These are phyloP conservation scores for Yamadazyma kitorensis DNA, from an alignment of 805 yeast genomes.

Conservation along the genomic window DNA sequence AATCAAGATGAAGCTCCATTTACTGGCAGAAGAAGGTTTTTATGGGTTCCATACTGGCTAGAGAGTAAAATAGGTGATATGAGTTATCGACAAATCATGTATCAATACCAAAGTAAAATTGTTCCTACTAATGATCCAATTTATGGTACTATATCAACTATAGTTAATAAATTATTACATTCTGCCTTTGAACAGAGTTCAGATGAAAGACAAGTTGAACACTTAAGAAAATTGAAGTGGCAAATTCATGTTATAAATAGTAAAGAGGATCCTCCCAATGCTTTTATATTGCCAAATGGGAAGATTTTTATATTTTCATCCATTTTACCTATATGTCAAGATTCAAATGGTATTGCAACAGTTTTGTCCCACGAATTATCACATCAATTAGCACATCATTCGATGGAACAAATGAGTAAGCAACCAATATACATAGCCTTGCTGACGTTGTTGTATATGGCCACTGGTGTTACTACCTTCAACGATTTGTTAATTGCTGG, in stretches of 20 bases:
- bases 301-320: constrained; percentile 86
- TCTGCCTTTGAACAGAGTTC: constrained; percentile 45
- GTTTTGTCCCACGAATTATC: constrained; percentile 92
- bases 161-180: constrained; percentile 64
- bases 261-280: constrained; percentile 82
- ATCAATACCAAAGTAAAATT: constrained; percentile 49
- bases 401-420: constrained; percentile 76
- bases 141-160: constrained; percentile 49
- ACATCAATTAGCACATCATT: constrained; percentile 90
- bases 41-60: constrained; percentile 65
- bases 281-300: constrained; percentile 94
- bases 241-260: constrained; percentile 68
- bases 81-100: constrained; percentile 59
- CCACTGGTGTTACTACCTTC: constrained; percentile 58
- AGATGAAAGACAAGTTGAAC: constrained; percentile 34
- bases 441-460: constrained; percentile 50
- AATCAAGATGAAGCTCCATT: constrained; percentile 79
- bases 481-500: constrained; percentile 54
- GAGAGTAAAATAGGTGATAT: constrained; percentile 62
- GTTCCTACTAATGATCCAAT: constrained; percentile 65
- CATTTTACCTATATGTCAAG: constrained; percentile 71
- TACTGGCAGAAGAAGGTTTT: constrained; percentile 66
- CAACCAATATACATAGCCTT: constrained; percentile 66
- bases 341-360: constrained; percentile 93
- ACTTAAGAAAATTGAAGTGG: constrained; percentile 57